Percentiles rank a stretch among this genome's conserved stretches.
Evolutionary conservation across 1,139 yeast species (phyloP).

Genomic region (Suhomyces taliae): DNA sequence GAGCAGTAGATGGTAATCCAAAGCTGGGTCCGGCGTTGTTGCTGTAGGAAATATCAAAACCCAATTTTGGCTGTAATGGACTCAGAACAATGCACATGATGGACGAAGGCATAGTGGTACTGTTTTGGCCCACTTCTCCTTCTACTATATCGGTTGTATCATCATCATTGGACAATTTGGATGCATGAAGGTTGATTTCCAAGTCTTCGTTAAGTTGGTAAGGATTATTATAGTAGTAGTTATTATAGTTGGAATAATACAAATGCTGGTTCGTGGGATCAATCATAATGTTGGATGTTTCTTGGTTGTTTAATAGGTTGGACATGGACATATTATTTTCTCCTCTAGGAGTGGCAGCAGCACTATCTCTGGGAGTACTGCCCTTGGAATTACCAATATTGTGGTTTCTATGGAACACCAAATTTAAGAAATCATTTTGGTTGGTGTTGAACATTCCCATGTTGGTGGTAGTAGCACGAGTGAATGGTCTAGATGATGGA

Average conservation of each 20-base stretch:
- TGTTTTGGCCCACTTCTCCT: conserved; percentile 32
- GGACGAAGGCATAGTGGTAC: conserved; percentile 43
- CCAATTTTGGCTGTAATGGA: conserved; percentile 46
- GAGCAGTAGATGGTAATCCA: conserved; percentile 59
- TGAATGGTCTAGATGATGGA: conserved; percentile 4
- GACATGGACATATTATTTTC: conserved; percentile 21
- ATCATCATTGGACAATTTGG: conserved; percentile 26
- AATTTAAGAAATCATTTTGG: conserved; percentile 46
- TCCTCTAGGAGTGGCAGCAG: not conserved
- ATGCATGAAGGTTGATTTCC: conserved; percentile 48
- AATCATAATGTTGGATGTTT: conserved; percentile 19
- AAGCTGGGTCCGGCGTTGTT: conserved; percentile 24
- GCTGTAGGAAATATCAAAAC: conserved; percentile 38
- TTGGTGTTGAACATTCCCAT: conserved; percentile 14
- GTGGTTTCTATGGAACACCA: conserved; percentile 50
- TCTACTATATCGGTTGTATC: conserved; percentile 39
- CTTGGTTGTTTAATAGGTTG: conserved; percentile 24
- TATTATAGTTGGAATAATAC: conserved; percentile 43
- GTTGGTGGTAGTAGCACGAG: conserved; percentile 5
- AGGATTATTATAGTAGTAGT: conserved; percentile 45
- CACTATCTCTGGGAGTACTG: conserved; percentile 4
- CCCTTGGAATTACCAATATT: conserved; percentile 2
- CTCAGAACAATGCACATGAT: conserved; percentile 50
- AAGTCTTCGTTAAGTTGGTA: conserved; percentile 43
- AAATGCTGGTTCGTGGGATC: conserved; percentile 41